Evolutionary conservation across 2,329 filamentous ascomycete species (phyloP).

Genomic region (Calonectria multiphialidica): DNA sequence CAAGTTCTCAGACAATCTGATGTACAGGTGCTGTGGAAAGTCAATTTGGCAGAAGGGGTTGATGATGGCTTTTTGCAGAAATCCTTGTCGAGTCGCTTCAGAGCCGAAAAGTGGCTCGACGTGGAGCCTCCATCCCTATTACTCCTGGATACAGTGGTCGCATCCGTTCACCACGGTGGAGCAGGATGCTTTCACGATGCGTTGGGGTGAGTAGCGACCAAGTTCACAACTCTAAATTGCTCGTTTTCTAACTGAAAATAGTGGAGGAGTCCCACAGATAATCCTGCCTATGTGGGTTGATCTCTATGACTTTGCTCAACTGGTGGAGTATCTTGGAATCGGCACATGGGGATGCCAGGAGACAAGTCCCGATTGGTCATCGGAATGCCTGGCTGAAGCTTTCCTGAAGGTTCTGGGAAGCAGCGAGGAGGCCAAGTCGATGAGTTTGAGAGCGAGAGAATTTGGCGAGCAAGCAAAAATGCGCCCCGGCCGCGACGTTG

Average conservation of each 20-base stretch:
- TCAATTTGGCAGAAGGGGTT: constrained; percentile 25
- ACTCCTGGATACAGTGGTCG: constrained; percentile 41
- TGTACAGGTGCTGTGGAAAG: constrained; percentile 49
- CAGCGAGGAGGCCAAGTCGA: background rate
- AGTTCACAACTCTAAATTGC: too few species aligned
- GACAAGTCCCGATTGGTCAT: constrained; percentile 47
- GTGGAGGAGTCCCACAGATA: constrained; percentile 59
- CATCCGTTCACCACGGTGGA: constrained; percentile 37
- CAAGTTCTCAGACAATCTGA: constrained; percentile 16
- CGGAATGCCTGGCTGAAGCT: constrained; percentile 40
- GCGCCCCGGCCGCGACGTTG: background rate
- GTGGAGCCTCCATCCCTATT: constrained; percentile 49
- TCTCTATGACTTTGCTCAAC: constrained; percentile 57
- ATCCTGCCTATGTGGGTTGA: constrained; percentile 61
- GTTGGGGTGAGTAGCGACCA: constrained; percentile 24
- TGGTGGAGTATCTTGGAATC: constrained; percentile 56
- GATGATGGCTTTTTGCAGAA: constrained; percentile 26
- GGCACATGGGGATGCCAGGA: constrained; percentile 54
- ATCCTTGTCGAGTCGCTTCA: constrained; percentile 20
- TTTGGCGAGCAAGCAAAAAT: background rate
- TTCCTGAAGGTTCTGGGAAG: constrained; percentile 31
- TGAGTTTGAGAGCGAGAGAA: background rate
- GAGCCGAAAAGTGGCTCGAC: constrained; percentile 40
- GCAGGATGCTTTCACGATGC: constrained; percentile 36
- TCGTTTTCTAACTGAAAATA: background rate